Conservation (phyloP, 495 filamentous ascomycete species). For the Cairneyella variabilis region DNA sequence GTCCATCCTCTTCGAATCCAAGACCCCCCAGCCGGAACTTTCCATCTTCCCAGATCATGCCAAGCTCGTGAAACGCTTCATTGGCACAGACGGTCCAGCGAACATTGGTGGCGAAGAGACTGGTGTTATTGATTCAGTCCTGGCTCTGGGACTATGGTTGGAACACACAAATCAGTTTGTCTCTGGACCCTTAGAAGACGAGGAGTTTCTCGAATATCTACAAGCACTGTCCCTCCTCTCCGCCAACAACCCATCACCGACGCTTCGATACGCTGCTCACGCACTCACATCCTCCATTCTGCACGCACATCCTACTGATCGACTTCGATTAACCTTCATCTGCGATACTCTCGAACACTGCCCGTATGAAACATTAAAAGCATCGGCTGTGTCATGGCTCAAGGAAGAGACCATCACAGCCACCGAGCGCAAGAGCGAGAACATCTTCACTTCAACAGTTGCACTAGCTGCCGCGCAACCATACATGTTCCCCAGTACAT, state of each 20-base stretch:
- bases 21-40: slow-evolving; percentile 38
- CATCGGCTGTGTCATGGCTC: slow-evolving; percentile 79
- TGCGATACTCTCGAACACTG: slow-evolving; percentile 77
- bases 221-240: slow-evolving; percentile 63
- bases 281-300: slow-evolving; percentile 68
- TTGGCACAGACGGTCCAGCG: slow-evolving; percentile 43
- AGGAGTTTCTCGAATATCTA: slow-evolving; percentile 48
- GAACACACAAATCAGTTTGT: slow-evolving; percentile 34
- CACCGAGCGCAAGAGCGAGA: slow-evolving; percentile 25
- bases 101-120: slow-evolving; percentile 30
- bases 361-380: slow-evolving; percentile 72
- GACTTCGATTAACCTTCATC: slow-evolving; percentile 70
- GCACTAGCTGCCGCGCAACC: slow-evolving; percentile 42
- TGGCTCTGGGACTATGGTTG: slow-evolving; percentile 49
- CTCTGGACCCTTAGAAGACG: slow-evolving; percentile 30
- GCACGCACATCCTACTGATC: slow-evolving; percentile 69
- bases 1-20: slow-evolving; percentile 46
- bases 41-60: slow-evolving; percentile 63
- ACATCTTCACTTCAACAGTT: slow-evolving; percentile 56
- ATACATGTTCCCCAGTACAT: slow-evolving; percentile 44
- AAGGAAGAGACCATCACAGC: slow-evolving; percentile 74
- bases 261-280: slow-evolving; percentile 69
- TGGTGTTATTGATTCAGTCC: slow-evolving; percentile 38
- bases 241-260: slow-evolving; percentile 61
- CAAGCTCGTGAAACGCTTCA: slow-evolving; percentile 54